phyloP scores from a whole-genome alignment of 2,329 filamentous ascomycete species.

The Magnaporthales sp. region DNA sequence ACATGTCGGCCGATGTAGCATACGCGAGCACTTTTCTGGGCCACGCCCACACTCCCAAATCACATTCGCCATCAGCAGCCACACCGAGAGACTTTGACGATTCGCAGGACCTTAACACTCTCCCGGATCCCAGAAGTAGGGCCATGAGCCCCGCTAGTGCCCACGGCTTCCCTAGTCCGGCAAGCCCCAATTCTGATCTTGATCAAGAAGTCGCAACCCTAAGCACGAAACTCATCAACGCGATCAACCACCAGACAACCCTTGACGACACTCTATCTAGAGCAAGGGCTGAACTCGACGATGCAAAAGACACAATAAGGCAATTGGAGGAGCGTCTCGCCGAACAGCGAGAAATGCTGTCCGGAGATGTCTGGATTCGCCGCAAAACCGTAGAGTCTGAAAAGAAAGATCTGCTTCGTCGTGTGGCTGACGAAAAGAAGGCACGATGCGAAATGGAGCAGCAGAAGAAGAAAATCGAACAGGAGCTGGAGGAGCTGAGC shows the following conservation, averaged over 20 bases:
- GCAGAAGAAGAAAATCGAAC: conserved; percentile 83
- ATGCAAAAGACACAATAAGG: conserved; percentile 56
- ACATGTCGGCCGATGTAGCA: conserved; percentile 23
- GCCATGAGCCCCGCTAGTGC: conserved; percentile 36
- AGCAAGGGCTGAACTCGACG: conserved; percentile 75
- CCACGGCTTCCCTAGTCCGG: conserved; percentile 20
- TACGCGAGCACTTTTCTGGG: conserved; percentile 12
- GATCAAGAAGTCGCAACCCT: conserved; percentile 75
- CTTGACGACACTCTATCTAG: conserved; percentile 82
- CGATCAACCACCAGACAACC: conserved; percentile 91
- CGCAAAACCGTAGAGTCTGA: conserved; percentile 68
- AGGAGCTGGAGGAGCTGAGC: conserved; percentile 83
- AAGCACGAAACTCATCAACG: conserved; percentile 92
- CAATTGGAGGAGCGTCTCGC: conserved; percentile 59
- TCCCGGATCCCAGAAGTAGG: conserved; percentile 55
- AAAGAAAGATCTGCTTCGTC: conserved; percentile 48
- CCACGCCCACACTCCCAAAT: not conserved
- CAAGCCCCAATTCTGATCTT: conserved; percentile 42
- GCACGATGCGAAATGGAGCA: conserved; percentile 59
- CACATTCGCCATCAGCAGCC: not conserved
- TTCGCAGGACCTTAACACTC: conserved; percentile 57
- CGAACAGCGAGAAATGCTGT: conserved; percentile 62
- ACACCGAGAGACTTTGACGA: conserved; percentile 33
- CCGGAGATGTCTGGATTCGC: conserved; percentile 66
- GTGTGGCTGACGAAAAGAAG: conserved; percentile 56